Conservation (phyloP, 1,284 basidiomycete species). For the Melanopsichium pennsylvanicum region DNA sequence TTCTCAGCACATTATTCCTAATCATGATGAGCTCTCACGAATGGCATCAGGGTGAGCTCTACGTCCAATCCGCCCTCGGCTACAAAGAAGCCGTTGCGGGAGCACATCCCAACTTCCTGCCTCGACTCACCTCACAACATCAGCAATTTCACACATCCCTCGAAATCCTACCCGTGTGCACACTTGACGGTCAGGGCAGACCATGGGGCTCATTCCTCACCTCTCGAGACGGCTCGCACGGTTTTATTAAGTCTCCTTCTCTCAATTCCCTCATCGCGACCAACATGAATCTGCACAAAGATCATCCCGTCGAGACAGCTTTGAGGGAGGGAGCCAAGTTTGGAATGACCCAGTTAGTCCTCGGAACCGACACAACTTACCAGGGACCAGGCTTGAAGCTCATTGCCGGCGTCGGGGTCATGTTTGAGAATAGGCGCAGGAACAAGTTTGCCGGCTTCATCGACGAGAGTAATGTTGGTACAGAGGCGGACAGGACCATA, state of each 20-base stretch:
- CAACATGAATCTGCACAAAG: constrained; percentile 20
- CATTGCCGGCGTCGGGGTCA: constrained; percentile 32
- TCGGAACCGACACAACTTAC: constrained; percentile 7
- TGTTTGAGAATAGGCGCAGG: constrained; percentile 36
- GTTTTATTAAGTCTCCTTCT: constrained; percentile 26
- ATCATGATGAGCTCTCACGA: constrained; percentile 25
- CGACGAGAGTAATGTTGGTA: constrained; percentile 21
- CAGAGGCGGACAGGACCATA: constrained; percentile 9
- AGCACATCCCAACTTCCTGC: constrained; percentile 24
- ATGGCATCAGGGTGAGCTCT: constrained; percentile 37
- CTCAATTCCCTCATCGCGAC: constrained; percentile 22
- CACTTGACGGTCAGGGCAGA: constrained; percentile 23
- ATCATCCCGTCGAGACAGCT: constrained; percentile 26
- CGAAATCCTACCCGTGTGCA: constrained; percentile 29
- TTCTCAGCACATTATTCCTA: background rate
- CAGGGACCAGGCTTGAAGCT: constrained; percentile 27
- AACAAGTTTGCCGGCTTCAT: constrained; percentile 40
- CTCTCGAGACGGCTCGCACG: constrained; percentile 6
- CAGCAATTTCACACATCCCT: constrained; percentile 27
- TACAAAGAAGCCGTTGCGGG: constrained; percentile 27
- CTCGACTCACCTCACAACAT: constrained; percentile 28
- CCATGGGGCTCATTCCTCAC: constrained; percentile 33
- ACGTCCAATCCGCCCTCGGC: constrained; percentile 23
- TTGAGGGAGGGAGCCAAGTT: constrained; percentile 26
- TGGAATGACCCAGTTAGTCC: constrained; percentile 21